These are phyloP conservation scores for Puccinia hordei DNA, from an alignment of 1,284 basidiomycete species.

Conservation along the genomic window DNA sequence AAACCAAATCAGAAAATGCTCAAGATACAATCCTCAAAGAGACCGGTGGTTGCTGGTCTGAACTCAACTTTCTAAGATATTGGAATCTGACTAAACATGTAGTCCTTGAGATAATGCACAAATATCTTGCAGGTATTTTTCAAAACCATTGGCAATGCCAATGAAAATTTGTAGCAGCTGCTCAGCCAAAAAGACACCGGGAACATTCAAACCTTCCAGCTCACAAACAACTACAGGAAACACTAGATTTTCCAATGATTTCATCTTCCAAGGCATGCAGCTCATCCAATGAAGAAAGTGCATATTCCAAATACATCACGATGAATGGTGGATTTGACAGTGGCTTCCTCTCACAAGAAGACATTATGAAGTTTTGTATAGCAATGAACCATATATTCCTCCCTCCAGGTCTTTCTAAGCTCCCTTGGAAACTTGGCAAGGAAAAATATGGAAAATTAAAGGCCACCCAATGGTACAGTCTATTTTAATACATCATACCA, in stretches of 20 bases:
- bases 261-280: too few species aligned
- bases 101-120: too few species aligned
- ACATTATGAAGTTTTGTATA: background rate
- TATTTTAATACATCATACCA: conserved; percentile 26
- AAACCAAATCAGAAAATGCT: background rate
- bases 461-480: conserved; percentile 33
- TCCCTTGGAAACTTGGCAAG: conserved; percentile 44
- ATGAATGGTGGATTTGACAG: background rate
- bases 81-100: too few species aligned
- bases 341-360: background rate
- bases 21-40: too few species aligned
- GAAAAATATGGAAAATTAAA: conserved; percentile 25
- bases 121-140: too few species aligned
- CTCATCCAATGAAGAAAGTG: too few species aligned
- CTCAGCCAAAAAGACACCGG: background rate
- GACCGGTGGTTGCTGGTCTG: too few species aligned
- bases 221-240: background rate
- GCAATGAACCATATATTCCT: conserved; percentile 11
- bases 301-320: background rate
- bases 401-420: background rate
- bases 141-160: background rate
- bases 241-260: background rate
- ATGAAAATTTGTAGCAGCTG: background rate
- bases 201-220: background rate
- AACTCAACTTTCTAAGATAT: too few species aligned